Evolutionary conservation across 2,329 filamentous ascomycete genomes (phyloP), one percentile per base, ranked within the genome.

Genomic region (Volutella citrinella): DNA sequence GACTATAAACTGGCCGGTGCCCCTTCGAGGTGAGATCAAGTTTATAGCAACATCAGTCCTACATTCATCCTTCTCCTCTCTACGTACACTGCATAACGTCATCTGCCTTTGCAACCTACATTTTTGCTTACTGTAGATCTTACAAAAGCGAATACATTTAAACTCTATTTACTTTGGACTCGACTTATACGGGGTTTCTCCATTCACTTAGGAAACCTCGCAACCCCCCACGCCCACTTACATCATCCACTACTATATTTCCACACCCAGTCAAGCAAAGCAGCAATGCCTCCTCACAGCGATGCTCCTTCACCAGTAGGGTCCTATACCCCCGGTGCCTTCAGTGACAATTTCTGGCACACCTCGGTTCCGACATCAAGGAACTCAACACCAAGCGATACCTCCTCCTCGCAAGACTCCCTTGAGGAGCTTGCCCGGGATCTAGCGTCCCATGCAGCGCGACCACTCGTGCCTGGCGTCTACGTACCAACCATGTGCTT

Each of bases 401-500:
- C 59, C n/a, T 47, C 54, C 22, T 63, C 59, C 10, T 59, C 62
- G 6, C 53, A 61, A n/a, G n/a, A n/a, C 35, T 70, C 68, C n/a
- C 60, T 57, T 42, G 64, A 62, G 51, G 65, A 58, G 51, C 52
- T 52, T 19, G 62, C 63, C 6, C 36, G 64, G 27, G 59, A 60
- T 7, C 30, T 51, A 7, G 49, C 52, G 21, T 52, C 59, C 32
- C 60, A 61, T 34, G 54, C 54, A 37, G 23, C 48, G 24, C 63
- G 68, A 7, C 59, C 62, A 18, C 57, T 75, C 21, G 40, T 59
- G 18, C 68, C 67, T 7, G 80, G 80, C 31, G 74, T 87, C 48
- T 87, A 87, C 54, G 82, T 85, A 29, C 84, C 84, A 17, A 87
- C 83, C 13, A 72, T 85, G 51, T 82, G 81, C 59, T 87, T 88